Evolutionary conservation across 2,329 filamentous ascomycete species (phyloP).

Genomic region (Exophiala dermatitidis): DNA sequence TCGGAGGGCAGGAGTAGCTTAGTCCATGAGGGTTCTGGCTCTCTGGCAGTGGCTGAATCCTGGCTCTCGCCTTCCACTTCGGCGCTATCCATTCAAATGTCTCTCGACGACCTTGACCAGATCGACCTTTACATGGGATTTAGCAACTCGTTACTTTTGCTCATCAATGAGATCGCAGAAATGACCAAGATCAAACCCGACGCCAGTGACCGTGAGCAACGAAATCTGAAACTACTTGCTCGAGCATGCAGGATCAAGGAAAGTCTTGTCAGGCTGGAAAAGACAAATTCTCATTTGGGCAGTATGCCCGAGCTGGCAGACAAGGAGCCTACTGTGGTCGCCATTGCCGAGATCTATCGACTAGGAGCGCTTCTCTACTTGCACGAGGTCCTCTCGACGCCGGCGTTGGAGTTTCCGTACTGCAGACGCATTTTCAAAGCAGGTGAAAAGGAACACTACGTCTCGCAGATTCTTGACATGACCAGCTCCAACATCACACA

Average conservation of each 20-base stretch:
- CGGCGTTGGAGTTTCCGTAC: neutral
- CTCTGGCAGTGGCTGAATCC: neutral
- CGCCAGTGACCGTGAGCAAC: neutral
- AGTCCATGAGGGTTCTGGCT: no score
- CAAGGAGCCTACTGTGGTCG: constrained; percentile 18
- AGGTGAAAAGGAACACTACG: constrained; percentile 2
- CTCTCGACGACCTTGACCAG: constrained; percentile 20
- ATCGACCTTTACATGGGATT: constrained; percentile 29
- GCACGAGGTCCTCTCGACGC: constrained; percentile 17
- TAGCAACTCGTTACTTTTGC: constrained; percentile 25
- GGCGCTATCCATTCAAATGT: constrained; percentile 11
- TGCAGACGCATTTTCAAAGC: neutral
- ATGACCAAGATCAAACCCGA: neutral
- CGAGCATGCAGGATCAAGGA: neutral
- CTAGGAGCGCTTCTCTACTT: constrained; percentile 26
- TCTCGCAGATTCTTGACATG: constrained; percentile 19
- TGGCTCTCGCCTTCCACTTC: constrained; percentile 3
- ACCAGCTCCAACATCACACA: constrained; percentile 3
- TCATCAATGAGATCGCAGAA: constrained; percentile 26
- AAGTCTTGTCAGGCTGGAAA: constrained; percentile 19
- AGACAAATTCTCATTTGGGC: constrained; percentile 3
- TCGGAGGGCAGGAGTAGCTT: neutral
- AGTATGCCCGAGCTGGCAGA: neutral
- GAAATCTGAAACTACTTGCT: neutral
- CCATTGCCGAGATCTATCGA: constrained; percentile 28